Base-by-base conservation (phyloP, 2,329 filamentous ascomycete genomes). In the Microcyclospora tardicrescens region DNA sequence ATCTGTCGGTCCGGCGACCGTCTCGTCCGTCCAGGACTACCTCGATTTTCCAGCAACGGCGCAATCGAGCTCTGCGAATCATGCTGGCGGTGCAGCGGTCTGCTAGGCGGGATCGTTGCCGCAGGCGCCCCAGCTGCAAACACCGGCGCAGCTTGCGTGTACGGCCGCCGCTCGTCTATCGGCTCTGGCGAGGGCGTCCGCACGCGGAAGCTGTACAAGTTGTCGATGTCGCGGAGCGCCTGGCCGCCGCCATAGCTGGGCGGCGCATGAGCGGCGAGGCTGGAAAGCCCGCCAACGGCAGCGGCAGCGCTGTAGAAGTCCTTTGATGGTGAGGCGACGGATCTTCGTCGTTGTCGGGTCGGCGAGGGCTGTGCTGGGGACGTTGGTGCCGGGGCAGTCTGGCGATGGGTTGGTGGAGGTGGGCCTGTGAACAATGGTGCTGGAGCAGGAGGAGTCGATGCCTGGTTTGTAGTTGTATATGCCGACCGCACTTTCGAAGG, bases 291-390 rank as follows among this genome's bases (percentile, higher is more conserved):
- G 37, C 28, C 24, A 16, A 33, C 33, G 29, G 36, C 37, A 13
- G 13, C 31, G 6, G 27, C 35, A n/a, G 28, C 34, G 19, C 19
- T 8, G 19, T 24, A 24, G 19, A 24, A 24, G 19, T 24, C 19
- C 19, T 24, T 24, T 66, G 9, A 64, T 78, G 8, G 72, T 72
- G 39, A 24, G 19, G 19, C 19, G 19, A 8, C 8, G 19, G 19
- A 24, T 24, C 19, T 24, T 8, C 19, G 19, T 8, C 19, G 19
- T 24, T 24, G 19, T 24, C 19, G 19, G 4, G 19, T 24, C 8
- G 19, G 19, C 8, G 19, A 24, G 4, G 19, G 19, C 19, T 24
- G 19, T 4, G 19, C 19, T 24, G 19, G 19, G 8, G 19, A 24
- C 4, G 5, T 4, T 8, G 19, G 19, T 24, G 19, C 19, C 19